phyloP scores from a whole-genome alignment of 208 protist species.

The Leishmania aethiopica region DNA sequence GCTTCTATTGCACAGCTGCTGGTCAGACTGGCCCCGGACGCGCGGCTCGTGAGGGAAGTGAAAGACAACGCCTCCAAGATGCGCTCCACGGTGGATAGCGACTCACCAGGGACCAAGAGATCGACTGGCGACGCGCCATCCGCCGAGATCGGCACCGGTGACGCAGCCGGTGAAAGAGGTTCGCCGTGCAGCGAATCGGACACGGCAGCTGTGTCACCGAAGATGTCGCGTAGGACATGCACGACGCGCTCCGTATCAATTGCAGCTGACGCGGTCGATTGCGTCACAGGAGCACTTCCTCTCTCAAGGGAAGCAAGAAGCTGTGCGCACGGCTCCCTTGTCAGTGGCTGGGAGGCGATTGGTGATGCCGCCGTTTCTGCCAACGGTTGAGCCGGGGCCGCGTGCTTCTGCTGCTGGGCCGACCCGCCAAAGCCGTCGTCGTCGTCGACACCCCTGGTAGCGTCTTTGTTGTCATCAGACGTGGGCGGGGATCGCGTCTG shows the following conservation, averaged over 20 bases:
- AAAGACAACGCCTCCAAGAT: slow-evolving; percentile 32
- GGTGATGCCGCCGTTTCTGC: not conserved
- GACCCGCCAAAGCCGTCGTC: slow-evolving; percentile 25
- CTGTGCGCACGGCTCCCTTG: slow-evolving; percentile 16
- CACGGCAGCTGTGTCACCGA: not conserved
- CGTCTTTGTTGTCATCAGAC: not conserved
- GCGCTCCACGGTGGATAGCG: slow-evolving; percentile 8
- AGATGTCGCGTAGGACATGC: slow-evolving; percentile 18
- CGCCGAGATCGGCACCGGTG: not conserved
- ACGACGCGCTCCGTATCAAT: slow-evolving; percentile 3
- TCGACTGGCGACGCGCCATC: not conserved
- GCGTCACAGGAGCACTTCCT: not conserved
- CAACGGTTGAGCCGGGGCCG: not conserved
- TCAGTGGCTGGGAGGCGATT: slow-evolving; percentile 5
- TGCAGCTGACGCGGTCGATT: not conserved
- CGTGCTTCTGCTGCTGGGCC: slow-evolving; percentile 8
- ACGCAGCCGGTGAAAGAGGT: not conserved
- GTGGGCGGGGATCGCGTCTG: not conserved
- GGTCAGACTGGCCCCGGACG: not conserved
- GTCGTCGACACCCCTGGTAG: not conserved
- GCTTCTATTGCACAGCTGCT: not conserved
- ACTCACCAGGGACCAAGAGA: slow-evolving; percentile 1
- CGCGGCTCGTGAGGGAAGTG: slow-evolving; percentile 18
- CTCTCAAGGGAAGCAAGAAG: not conserved
- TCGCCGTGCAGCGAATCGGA: not conserved